Conservation (phyloP, 306 rosid genomes). For the Comarum palustre region DNA sequence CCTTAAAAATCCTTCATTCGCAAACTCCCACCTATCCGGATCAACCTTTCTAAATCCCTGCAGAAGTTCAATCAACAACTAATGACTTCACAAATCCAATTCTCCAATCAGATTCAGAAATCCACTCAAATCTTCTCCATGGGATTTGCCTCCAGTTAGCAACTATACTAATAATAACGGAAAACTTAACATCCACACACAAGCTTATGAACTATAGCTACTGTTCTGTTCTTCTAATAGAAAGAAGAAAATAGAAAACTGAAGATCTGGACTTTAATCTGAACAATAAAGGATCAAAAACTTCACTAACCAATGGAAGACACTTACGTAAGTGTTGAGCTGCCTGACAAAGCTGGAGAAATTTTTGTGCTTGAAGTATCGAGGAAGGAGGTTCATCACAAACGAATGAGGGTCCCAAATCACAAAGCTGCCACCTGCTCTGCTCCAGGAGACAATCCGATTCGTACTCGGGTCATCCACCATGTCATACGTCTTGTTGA, state of each 20-base stretch:
- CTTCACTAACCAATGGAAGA: constrained; percentile 8
- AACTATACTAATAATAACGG: not conserved
- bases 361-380: constrained; percentile 79
- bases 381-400: constrained; percentile 55
- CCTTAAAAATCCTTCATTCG: constrained; percentile 69
- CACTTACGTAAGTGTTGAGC: constrained; percentile 85
- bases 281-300: not conserved
- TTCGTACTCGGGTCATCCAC: constrained; percentile 63
- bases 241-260: too few species aligned
- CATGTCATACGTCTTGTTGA: constrained; percentile 76
- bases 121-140: constrained; percentile 12
- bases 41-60: constrained; percentile 91
- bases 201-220: not conserved
- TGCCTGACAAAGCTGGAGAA: constrained; percentile 94
- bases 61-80: constrained; percentile 22
- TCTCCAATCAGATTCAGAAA: constrained; percentile 9
- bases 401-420: constrained; percentile 80
- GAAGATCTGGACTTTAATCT: not conserved
- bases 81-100: constrained; percentile 17
- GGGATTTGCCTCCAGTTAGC: not conserved
- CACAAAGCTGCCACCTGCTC: constrained; percentile 66
- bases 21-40: constrained; percentile 81
- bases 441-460: constrained; percentile 73
- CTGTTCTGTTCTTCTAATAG: not conserved
- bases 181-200: not conserved